Evolutionary conservation across 306 rosid species (phyloP).

Genomic region (Nissolia schottii): DNA sequence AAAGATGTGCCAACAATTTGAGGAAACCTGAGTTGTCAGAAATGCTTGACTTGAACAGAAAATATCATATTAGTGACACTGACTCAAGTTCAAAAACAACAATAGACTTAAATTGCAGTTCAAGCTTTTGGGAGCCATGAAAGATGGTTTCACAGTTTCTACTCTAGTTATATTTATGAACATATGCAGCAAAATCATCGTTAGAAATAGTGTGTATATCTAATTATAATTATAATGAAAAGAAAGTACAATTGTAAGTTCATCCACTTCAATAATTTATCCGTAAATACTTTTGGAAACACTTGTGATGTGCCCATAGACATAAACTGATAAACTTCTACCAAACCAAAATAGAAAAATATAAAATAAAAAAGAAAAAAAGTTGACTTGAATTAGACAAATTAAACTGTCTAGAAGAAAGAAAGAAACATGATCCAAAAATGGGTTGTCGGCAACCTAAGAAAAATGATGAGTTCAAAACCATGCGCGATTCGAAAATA

Average conservation of each 20-base stretch:
- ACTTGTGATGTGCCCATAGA: too few relatives aligned
- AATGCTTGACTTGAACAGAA: slow-evolving; percentile 62
- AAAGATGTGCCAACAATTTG: slow-evolving; percentile 40
- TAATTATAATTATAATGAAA: slow-evolving; percentile 40
- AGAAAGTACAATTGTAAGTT: slow-evolving; percentile 29
- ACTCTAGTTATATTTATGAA: slow-evolving; percentile 18
- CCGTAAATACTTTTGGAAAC: too few relatives aligned
- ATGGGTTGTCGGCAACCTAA: not conserved
- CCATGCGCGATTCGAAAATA: not conserved
- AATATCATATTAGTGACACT: slow-evolving; percentile 55
- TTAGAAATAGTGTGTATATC: slow-evolving; percentile 40
- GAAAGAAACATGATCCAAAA: not conserved
- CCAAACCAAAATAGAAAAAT: too few relatives aligned
- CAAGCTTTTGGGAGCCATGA: slow-evolving; percentile 33
- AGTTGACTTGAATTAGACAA: not conserved
- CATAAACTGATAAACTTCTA: too few relatives aligned
- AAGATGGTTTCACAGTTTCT: slow-evolving; percentile 22
- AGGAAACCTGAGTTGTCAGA: slow-evolving; percentile 33
- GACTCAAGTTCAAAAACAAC: slow-evolving; percentile 43
- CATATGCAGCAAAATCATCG: slow-evolving; percentile 28
- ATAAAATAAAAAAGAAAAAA: too few relatives aligned
- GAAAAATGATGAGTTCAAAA: not conserved
- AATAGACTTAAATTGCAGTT: slow-evolving; percentile 58
- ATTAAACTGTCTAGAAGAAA: not conserved
- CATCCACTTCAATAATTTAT: not conserved